Base-by-base conservation (phyloP, 164 flowering plant genomes). In the Aristolochia californica region DNA sequence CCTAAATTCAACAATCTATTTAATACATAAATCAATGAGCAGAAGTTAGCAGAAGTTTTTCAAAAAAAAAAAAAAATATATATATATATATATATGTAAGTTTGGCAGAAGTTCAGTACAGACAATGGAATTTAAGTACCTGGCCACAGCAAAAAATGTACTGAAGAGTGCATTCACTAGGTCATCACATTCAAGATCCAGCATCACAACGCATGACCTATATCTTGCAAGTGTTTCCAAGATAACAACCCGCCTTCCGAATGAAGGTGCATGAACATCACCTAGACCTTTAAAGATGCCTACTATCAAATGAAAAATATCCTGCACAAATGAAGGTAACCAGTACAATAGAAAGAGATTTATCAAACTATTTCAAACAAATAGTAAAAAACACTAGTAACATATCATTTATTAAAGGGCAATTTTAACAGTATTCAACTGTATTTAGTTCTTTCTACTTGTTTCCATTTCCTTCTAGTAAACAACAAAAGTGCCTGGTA, bases 131-230 rank as follows among this genome's bases (percentile, higher is more conserved):
- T 47, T 4, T 4, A 47, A 66, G 34, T 57, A 94, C 99, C 99
- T 90, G 67, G 77, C 96, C 71, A 86, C 97, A 62, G 81, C 58
- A 26, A 94, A 69, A 66, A 85, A 90, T 18, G 88, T 80, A 43
- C 72, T 69, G 80, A 90, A 85, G 82, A 94, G 78, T 72, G 84
- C 83, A 63, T 78, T 76, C 63, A 94, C 84, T 62, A 94, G 83
- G 69, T 94, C 93, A 73, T 88, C 79, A 62, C 96, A 94, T 68
- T 86, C 99, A 66, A 94, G 99, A 75, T 94, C 99, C 77, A 94
- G 72, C 93, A 94, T 84, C 72, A 94, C 97, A 61, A 94, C 89
- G 69, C 95, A 94, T 45, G 99, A 94, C 74, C 86, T 81, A 65
- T 90, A 94, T 77, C 82, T 87, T 62, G 97, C 96, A 73, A 94